These are phyloP conservation scores for Diddensiella transvaalensis DNA, from an alignment of 805 yeast species.

Conservation along the genomic window DNA sequence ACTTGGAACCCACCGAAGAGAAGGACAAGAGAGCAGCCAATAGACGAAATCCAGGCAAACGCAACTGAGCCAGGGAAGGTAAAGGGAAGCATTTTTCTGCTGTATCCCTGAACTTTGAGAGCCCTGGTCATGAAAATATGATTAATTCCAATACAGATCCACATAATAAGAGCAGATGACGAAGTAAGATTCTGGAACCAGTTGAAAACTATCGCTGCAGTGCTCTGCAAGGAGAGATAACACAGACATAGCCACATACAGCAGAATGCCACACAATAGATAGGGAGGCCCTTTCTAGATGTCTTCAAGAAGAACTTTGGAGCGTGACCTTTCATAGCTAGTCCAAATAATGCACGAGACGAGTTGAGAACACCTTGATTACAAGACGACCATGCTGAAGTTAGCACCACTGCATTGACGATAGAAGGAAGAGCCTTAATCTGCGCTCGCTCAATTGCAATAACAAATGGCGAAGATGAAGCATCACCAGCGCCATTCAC, in stretches of 20 bases:
- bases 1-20: slow-evolving; percentile 62
- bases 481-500: slow-evolving; percentile 50
- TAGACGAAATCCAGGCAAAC: slow-evolving; percentile 8
- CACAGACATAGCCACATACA: slow-evolving; percentile 60
- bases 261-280: slow-evolving; percentile 49
- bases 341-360: slow-evolving; percentile 68
- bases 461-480: slow-evolving; percentile 79
- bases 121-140: slow-evolving; percentile 48
- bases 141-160: slow-evolving; percentile 49
- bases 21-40: slow-evolving; percentile 38
- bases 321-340: slow-evolving; percentile 71
- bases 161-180: slow-evolving; percentile 50
- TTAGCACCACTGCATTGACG: slow-evolving; percentile 70
- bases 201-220: slow-evolving; percentile 54
- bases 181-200: slow-evolving; percentile 35
- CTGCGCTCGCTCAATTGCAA: slow-evolving; percentile 67
- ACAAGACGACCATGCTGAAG: slow-evolving; percentile 77
- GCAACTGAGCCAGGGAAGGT: slow-evolving; percentile 38
- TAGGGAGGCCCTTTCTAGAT: slow-evolving; percentile 69
- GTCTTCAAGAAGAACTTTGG: slow-evolving; percentile 65
- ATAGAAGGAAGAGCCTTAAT: slow-evolving; percentile 69
- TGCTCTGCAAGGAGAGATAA: slow-evolving; percentile 61
- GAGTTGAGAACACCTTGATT: slow-evolving; percentile 77
- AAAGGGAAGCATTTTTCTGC: slow-evolving; percentile 46
- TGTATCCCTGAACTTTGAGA: slow-evolving; percentile 37